Evolutionary conservation across 768 basidiomycete genomes (phyloP), one percentile per base, ranked within the genome.

Genomic region (Xerocomellus chrysenteron): DNA sequence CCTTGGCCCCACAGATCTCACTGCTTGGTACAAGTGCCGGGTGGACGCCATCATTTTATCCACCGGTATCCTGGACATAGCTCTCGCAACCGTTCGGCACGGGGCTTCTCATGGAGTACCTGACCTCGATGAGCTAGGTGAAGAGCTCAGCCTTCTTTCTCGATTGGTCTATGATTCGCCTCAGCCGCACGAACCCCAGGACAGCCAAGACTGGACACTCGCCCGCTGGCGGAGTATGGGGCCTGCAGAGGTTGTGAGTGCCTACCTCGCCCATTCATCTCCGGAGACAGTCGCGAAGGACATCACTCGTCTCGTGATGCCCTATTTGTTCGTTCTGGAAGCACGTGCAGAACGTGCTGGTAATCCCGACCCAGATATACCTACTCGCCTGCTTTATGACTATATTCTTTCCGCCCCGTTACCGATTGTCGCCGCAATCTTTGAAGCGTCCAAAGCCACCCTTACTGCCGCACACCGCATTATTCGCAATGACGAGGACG

Each of bases 251-350:
- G 80, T 92, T 21, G 77, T 98, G 52, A 73, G 74, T 11, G 88
- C 89, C 40, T 98, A 96, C 70, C 82, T 97, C 11, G 73, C 81
- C 4, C 74, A 86, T 68, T 90, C 94, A 5, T 84, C 84, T 2
- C 76, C 88, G 4, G 76, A 80, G 2, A 82, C 82, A 17, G 65
- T 98, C 19, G 80, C 85, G 2, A 69, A 71, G 43, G 87, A 94
- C 62, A 85, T 98, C 41, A 74, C 79, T 24, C 81, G 79, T 32
- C 85, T 97, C 36, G 91, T 96, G 36, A 79, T 94, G 72, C 96
- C 96, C 3, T 99, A 97, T 69, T 82, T 98, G 0, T 95, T 88
- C 62, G 93, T 98, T 24, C 79, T 98, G 30, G 94, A 98, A 71
- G 81, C 92, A 21, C 86, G 89, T 21, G 84, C 87, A 44, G 95